Evolutionary conservation across 2,329 filamentous ascomycete genomes (phyloP), one percentile per base, ranked within the genome.

Genomic region (Hypoxylon sp.): DNA sequence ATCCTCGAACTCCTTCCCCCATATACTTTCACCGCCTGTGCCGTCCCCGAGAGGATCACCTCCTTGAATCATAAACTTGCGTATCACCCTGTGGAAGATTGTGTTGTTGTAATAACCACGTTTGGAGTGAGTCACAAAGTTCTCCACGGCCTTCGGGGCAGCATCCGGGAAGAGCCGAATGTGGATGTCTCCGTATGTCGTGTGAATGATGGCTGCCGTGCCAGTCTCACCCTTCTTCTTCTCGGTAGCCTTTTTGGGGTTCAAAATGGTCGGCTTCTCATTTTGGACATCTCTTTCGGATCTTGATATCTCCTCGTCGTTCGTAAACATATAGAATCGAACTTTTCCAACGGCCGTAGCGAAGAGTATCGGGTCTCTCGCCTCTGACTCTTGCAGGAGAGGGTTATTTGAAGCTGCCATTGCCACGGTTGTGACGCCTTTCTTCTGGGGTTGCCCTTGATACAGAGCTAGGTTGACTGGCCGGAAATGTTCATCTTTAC

Each of bases 311-410:
- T 93, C 91, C 37, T 90, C 87, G 39, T 97, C 92, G 78, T 97
- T 97, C 34, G 93, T 97, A 79, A 97, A 99, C 89, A 98, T 94
- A 85, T 97, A 99, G 81, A 99, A 99, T 41, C 96, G 91, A 27
- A 91, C 88, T 80, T 97, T 98, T 68, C 90, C 91, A 47, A 92
- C 90, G 0, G 90, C 95, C 0, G 96, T 98, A 8, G 88, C 86
- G 46, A 96, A 87, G 6, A 99, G 83, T 75, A 98, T 95, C 0
- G 96, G 94, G 76, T 99, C 96, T 66, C 94, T 87, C 19, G 89
- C 88, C 79, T 97, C 95, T 1, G 96, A 93, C 82, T 97, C 94
- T 75, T 96, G 92, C 2, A 99, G 86, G 0, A 99, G 85, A 0
- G 96, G 96, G 77, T 99, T 99, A 73, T 88, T 91, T 32, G 93